Conservation (phyloP, 352 stramenopile species). For the Peronospora belbahrii region DNA sequence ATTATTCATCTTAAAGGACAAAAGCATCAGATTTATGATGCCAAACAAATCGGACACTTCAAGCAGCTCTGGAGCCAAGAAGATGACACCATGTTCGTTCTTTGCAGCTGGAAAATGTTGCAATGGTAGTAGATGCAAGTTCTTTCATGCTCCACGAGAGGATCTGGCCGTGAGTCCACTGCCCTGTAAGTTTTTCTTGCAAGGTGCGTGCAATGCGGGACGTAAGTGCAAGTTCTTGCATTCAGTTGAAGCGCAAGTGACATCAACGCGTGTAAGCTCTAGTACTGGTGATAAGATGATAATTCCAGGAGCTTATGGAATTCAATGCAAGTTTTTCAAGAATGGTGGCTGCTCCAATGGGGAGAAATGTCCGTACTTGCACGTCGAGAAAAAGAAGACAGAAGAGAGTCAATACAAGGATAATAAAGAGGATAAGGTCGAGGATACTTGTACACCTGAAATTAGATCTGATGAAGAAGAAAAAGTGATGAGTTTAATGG, state of each 20-base stretch:
- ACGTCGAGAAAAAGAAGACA: conserved; percentile 32
- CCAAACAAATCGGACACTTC: conserved; percentile 16
- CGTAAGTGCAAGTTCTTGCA: conserved; percentile 67
- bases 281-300: conserved; percentile 41
- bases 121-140: conserved; percentile 55
- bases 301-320: conserved; percentile 34
- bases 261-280: conserved; percentile 24
- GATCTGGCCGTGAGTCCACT: conserved; percentile 31
- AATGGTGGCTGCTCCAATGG: conserved; percentile 53
- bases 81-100: conserved; percentile 47
- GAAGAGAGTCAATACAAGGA: conserved; percentile 10
- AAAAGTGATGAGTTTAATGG: conserved; percentile 13
- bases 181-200: conserved; percentile 69
- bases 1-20: conserved; percentile 2
- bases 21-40: conserved; percentile 5
- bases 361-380: conserved; percentile 57
- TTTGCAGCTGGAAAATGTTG: conserved; percentile 64
- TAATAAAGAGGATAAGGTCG: conserved; percentile 28
- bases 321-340: conserved; percentile 72
- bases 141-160: conserved; percentile 44
- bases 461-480: conserved; percentile 32
- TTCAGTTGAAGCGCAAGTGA: conserved; percentile 15
- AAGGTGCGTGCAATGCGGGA: conserved; percentile 51
- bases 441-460: conserved; percentile 12
- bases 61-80: conserved; percentile 8